Base-by-base conservation (phyloP, 345 rosid genomes). In the Hirschfeldia incana region DNA sequence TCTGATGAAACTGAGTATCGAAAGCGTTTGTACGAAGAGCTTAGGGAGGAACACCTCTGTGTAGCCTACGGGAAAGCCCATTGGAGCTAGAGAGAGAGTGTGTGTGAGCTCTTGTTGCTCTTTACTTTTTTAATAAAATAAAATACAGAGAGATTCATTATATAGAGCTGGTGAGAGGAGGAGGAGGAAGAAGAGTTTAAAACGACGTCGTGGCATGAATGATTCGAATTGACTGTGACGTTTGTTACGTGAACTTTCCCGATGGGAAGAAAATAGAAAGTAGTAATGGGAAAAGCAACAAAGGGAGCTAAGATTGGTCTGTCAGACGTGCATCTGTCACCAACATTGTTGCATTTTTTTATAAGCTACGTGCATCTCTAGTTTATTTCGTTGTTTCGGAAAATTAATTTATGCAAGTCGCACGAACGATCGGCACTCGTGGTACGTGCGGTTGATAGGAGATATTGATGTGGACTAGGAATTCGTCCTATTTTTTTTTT, bases 1-100 rank as follows among this genome's bases (percentile, higher is more conserved):
- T 76, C 97, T 80, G 69, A 92, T 64, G 80, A 87, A 85, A 33
- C 92, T 92, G 62, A 94, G 88, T 59, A 92, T 72, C 69, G 85
- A 86, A 49, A 92, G 91, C 0, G 87, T 53, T 77, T 87, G 93
- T 12, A 94, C 90, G 67, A 92, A 89, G 15, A 89, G 78, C 74
- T 84, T 91, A 1, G 97, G 97, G 69, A 92, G 62, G 79, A 86
- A 87, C 3, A 90, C 90, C 55, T 94, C 93, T 1, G 92, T 83
- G 84, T 88, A 94, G 17, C 88, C 93, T 33, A 92, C 88, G 5
- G 98, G 94, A 78, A 92, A 94, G 1, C 98, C 98, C 97, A 94
- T 92, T 64, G 72, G 33, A 67, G 53, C 69, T 29, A 42, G 59
- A 2, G 26, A 46, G 59, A 53, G 1, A 64, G 32, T 17, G 7